phyloP scores from a whole-genome alignment of 2,329 filamentous ascomycete genomes.

The Cercospora citrullina region DNA sequence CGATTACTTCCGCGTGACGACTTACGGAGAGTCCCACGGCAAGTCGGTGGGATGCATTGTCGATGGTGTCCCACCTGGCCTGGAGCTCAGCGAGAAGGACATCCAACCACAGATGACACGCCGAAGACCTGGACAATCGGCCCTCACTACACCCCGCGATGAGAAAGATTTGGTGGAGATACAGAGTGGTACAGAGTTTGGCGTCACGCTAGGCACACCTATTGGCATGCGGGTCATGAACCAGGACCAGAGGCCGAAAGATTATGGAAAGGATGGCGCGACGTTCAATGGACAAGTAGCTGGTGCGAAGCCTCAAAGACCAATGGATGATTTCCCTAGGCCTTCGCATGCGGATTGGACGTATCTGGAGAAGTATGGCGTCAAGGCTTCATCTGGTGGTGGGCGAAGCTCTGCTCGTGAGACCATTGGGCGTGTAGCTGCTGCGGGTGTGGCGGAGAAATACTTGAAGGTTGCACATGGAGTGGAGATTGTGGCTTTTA shows the following conservation, averaged over 20 bases:
- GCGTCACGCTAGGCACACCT: conserved; percentile 84
- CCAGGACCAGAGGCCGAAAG: conserved; percentile 87
- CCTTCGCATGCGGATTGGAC: conserved; percentile 96
- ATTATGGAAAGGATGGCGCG: conserved; percentile 67
- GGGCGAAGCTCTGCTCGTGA: conserved; percentile 90
- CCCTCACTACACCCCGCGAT: conserved; percentile 86
- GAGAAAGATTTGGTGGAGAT: conserved; percentile 92
- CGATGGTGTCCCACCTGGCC: conserved; percentile 85
- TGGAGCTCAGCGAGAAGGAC: conserved; percentile 70
- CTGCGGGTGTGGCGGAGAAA: conserved; percentile 90
- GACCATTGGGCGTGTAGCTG: conserved; percentile 87
- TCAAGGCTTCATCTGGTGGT: conserved; percentile 87
- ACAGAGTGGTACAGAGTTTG: conserved; percentile 88
- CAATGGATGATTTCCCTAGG: conserved; percentile 88
- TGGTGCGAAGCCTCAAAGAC: conserved; percentile 48
- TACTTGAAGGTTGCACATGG: conserved; percentile 79
- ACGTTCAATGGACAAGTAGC: conserved; percentile 13
- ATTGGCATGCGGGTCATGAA: conserved; percentile 86
- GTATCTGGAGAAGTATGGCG: conserved; percentile 94
- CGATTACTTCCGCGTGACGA: conserved; percentile 76
- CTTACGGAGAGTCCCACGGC: conserved; percentile 87
- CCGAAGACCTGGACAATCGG: conserved; percentile 82
- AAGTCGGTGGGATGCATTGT: conserved; percentile 92
- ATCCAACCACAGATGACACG: conserved; percentile 95
- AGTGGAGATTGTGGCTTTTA: conserved; percentile 89